These are phyloP conservation scores for Crucibulum cyathiforme DNA, from an alignment of 1,284 basidiomycete genomes.

Conservation along the genomic window DNA sequence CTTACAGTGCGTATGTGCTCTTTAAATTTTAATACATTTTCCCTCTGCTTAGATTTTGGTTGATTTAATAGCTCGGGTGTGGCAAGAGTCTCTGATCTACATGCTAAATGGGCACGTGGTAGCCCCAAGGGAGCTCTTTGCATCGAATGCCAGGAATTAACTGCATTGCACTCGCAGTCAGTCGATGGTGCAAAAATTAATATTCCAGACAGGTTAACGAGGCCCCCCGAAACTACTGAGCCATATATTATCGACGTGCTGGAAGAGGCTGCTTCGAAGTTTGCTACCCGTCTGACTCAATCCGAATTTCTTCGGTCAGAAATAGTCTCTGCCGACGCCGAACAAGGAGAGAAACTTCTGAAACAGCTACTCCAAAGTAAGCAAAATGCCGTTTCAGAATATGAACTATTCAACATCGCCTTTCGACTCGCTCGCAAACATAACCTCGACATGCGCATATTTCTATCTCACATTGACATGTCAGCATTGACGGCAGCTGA, in stretches of 20 bases:
- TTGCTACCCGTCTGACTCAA: constrained; percentile 48
- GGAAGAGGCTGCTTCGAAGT: constrained; percentile 50
- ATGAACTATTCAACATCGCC: constrained; percentile 59
- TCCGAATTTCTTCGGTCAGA: constrained; percentile 27
- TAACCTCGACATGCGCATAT: constrained; percentile 49
- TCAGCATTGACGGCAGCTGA: constrained; percentile 57
- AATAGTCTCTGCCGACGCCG: constrained; percentile 22
- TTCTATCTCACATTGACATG: constrained; percentile 58
- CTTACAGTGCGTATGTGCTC: constrained; percentile 60
- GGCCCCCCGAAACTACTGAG: constrained; percentile 36
- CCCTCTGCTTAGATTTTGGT: neutral
- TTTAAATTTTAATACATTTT: neutral
- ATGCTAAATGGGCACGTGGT: constrained; percentile 62
- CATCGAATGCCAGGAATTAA: constrained; percentile 70
- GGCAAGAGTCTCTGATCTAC: constrained; percentile 58
- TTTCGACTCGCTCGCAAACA: constrained; percentile 50
- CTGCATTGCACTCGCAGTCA: constrained; percentile 69
- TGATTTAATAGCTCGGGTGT: constrained; percentile 49
- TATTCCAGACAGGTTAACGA: constrained; percentile 51
- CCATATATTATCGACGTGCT: constrained; percentile 61
- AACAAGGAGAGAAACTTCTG: constrained; percentile 49
- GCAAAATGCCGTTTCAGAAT: constrained; percentile 62
- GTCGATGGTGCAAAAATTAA: constrained; percentile 56
- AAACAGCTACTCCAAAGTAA: constrained; percentile 51
- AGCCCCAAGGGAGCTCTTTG: constrained; percentile 64